Conservation (phyloP, 2,329 filamentous ascomycete genomes). For the Penicillium capsulatum region DNA sequence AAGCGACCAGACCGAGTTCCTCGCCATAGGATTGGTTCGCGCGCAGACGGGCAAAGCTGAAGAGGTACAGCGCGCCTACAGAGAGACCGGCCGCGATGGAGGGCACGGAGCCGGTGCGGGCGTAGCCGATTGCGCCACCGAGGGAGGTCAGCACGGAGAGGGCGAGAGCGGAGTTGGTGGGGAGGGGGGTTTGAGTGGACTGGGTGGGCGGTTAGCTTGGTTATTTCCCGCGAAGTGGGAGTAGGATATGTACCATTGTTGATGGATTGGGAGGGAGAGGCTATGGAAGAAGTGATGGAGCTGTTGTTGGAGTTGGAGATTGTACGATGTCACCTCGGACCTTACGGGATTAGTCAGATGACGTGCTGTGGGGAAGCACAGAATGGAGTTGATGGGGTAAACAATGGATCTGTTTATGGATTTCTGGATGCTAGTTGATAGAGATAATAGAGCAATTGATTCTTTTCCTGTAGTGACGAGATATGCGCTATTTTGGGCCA, state of each 20-base stretch:
- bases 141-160: conserved; percentile 78
- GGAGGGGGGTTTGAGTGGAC: conserved; percentile 16
- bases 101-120: conserved; percentile 77
- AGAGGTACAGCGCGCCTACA: conserved; percentile 72
- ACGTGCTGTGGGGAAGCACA: too few species aligned
- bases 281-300: neutral
- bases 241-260: conserved; percentile 20
- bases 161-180: conserved; percentile 63
- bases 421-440: neutral
- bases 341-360: neutral
- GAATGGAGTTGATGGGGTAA: too few species aligned
- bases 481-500: too few species aligned
- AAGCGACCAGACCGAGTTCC: conserved; percentile 85
- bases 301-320: neutral
- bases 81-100: conserved; percentile 79
- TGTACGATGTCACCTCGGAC: neutral
- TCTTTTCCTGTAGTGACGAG: too few species aligned
- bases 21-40: conserved; percentile 73
- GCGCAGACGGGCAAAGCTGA: conserved; percentile 77
- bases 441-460: too few species aligned
- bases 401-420: too few species aligned
- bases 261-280: neutral
- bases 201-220: conserved; percentile 6
- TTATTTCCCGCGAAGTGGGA: neutral
- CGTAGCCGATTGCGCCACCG: conserved; percentile 83